phyloP scores from a whole-genome alignment of 306 rosid species.

The Pachyrhizus erosus region DNA sequence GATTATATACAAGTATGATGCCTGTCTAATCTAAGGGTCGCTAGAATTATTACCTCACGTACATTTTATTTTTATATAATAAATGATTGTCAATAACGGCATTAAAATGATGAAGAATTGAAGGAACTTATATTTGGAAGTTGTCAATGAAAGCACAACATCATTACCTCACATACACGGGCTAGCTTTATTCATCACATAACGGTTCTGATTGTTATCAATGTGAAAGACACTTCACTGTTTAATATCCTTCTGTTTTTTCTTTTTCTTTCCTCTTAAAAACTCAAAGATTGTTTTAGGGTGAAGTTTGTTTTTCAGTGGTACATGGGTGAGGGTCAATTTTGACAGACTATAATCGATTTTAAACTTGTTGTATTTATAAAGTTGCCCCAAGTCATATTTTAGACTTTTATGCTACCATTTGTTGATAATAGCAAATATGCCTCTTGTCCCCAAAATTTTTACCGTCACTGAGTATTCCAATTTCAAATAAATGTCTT shows the following conservation, averaged over 20 bases:
- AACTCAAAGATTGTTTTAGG: background rate
- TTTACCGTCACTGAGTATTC: too few relatives aligned
- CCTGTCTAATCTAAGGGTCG: background rate
- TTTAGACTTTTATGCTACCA: too few relatives aligned
- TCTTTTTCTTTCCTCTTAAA: background rate
- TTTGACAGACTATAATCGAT: too few relatives aligned
- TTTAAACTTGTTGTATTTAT: too few relatives aligned
- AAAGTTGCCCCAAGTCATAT: too few relatives aligned
- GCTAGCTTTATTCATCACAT: constrained; percentile 16
- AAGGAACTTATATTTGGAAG: constrained; percentile 30
- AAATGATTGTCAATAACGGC: constrained; percentile 26
- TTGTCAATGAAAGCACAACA: background rate
- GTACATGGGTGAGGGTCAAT: too few relatives aligned
- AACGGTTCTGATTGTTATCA: constrained; percentile 13
- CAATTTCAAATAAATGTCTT: too few relatives aligned
- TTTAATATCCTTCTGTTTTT: background rate
- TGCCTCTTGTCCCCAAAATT: too few relatives aligned
- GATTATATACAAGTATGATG: background rate
- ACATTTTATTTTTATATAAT: background rate
- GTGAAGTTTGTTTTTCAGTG: too few relatives aligned
- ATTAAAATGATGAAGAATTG: constrained; percentile 31
- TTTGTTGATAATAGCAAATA: too few relatives aligned
- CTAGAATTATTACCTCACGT: background rate
- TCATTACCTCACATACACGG: background rate
- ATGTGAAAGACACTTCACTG: background rate